Percentiles rank a stretch among this genome's conserved stretches.
Evolutionary conservation across 225 moss, liverwort and hornwort genomes (phyloP).

Genomic region (Anthoceros angustus): DNA sequence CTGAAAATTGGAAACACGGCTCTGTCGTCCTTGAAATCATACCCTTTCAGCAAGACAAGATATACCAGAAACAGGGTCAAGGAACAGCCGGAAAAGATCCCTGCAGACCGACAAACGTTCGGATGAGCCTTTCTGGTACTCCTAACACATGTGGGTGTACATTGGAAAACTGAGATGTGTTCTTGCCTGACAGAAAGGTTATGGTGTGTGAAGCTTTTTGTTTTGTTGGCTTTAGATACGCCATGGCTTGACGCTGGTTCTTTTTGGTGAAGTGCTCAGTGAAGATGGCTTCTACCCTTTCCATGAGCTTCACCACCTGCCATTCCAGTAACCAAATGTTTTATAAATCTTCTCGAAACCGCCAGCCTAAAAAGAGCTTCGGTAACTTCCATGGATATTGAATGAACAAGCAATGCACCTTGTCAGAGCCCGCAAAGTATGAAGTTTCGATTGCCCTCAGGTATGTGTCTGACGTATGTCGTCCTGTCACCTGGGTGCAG

Average conservation of each 20-base stretch:
- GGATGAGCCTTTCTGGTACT: neutral
- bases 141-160: neutral
- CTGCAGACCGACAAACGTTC: neutral
- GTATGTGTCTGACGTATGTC: constrained; percentile 18
- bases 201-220: constrained; percentile 14
- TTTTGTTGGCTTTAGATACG: constrained; percentile 26
- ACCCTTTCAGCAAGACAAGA: constrained; percentile 5
- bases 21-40: constrained; percentile 7
- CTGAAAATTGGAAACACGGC: constrained; percentile 38
- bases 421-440: constrained; percentile 30
- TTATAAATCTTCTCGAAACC: no score
- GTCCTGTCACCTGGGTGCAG: constrained; percentile 18
- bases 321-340: neutral
- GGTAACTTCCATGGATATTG: no score
- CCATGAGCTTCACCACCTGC: constrained; percentile 35
- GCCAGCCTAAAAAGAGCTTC: no score
- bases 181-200: constrained; percentile 31
- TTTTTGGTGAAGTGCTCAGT: constrained; percentile 30
- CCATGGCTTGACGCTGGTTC: constrained; percentile 34
- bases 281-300: constrained; percentile 30
- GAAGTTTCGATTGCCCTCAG: constrained; percentile 24
- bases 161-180: neutral
- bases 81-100: constrained; percentile 12
- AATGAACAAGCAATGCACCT: constrained; percentile 11
- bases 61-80: constrained; percentile 9